Evolutionary conservation across 331 rosid genomes (phyloP), one percentile per base, ranked within the genome.

Genomic region (Spiraea crenata): DNA sequence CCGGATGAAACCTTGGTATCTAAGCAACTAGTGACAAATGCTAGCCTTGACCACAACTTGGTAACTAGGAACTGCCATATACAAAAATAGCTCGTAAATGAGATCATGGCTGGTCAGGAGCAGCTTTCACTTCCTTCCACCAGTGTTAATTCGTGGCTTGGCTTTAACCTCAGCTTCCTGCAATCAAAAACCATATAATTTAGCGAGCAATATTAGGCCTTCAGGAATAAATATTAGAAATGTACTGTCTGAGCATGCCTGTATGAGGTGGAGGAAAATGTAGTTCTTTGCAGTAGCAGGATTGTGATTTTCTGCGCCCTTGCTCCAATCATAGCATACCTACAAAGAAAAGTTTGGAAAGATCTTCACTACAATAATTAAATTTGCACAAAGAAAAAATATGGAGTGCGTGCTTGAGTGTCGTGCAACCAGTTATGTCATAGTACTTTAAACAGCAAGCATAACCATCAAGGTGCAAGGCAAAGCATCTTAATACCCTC

Each of bases 151-250:
- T 57, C 91, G 74, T 15, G 97, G 96, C 86, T 89, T 91, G 71
- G 90, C 84, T 81, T 93, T 91, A 64, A 91, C 92, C 75, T 93
- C 99, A 2, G 88, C 9, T 31, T 93, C 97, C 99, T 93, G 87
- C 56, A 65, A 74, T 74, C 59, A 54, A 75, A 31, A 20, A 19
- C n/a, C 6, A 49, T 10, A 49, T 15, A 42, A 34, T 4, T 3
- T 1, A 42, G 8, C 40, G 2, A 25, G 12, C n/a, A 25, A 5
- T 41, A 42, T 34, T 25, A 70, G 63, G 64, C 52, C 63, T 19
- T 68, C 41, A 42, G 11, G 10, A 39, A 14, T 19, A 39, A 68
- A 20, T 25, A 69, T 17, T 40, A 16, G 16, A 13, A 40, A 6
- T 3, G 48, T 57, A 49, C 34, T 9, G 48, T 31, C 20, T 7